These are phyloP conservation scores for Phytophthora pluvialis DNA, from an alignment of 352 stramenopile genomes.

Conservation along the genomic window DNA sequence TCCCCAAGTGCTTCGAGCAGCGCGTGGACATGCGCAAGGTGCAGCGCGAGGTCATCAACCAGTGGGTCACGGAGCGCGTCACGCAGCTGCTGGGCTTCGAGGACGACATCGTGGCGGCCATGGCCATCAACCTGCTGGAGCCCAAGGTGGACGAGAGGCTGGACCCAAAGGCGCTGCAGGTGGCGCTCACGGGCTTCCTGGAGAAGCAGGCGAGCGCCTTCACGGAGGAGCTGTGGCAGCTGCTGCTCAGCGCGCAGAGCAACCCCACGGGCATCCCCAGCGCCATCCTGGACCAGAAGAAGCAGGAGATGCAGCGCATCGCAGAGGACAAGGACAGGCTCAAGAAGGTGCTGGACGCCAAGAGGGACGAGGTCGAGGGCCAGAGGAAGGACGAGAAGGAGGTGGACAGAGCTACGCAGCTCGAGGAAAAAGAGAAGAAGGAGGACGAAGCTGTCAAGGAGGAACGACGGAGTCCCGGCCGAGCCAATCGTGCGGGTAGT, in stretches of 20 bases:
- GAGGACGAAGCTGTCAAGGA: neutral
- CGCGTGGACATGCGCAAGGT: slow-evolving; percentile 89
- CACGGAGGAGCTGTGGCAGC: slow-evolving; percentile 90
- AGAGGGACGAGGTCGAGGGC: slow-evolving; percentile 40
- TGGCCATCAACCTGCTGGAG: slow-evolving; percentile 88
- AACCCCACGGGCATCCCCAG: slow-evolving; percentile 88
- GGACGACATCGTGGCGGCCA: slow-evolving; percentile 91
- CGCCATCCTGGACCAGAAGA: slow-evolving; percentile 91
- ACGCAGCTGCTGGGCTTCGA: slow-evolving; percentile 91
- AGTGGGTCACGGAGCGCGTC: slow-evolving; percentile 90
- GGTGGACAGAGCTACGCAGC: neutral
- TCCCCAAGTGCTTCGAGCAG: slow-evolving; percentile 79
- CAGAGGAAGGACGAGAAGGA: neutral
- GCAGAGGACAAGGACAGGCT: slow-evolving; percentile 63
- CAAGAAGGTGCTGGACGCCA: slow-evolving; percentile 63
- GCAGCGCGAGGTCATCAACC: slow-evolving; percentile 89
- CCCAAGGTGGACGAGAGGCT: slow-evolving; percentile 71
- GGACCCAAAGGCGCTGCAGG: slow-evolving; percentile 88
- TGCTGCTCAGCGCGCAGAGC: slow-evolving; percentile 91
- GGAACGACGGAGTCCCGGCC: slow-evolving; percentile 9
- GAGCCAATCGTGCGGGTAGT: neutral
- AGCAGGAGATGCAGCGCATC: slow-evolving; percentile 81
- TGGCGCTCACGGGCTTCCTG: slow-evolving; percentile 92
- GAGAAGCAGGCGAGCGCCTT: slow-evolving; percentile 87
- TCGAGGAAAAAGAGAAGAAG: neutral